Percentiles rank a stretch among this genome's conserved stretches.
phyloP scores from a whole-genome alignment of 345 rosid species.

The Punica granatum region DNA sequence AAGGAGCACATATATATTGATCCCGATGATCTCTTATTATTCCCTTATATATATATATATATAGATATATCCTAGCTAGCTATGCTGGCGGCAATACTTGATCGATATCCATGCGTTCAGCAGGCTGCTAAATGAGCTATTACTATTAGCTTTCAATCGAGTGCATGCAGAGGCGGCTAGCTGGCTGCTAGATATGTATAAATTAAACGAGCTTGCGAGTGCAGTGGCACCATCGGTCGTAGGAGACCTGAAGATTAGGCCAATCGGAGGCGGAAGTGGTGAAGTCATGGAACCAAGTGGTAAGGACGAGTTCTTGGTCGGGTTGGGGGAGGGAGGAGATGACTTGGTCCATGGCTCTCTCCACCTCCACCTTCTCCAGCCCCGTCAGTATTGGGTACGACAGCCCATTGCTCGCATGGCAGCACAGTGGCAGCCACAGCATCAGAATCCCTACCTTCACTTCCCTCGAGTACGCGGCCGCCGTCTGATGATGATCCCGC shows the following conservation, averaged over 20 bases:
- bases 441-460: constrained; percentile 58
- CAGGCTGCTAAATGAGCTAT: no score
- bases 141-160: no score
- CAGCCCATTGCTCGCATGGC: constrained; percentile 53
- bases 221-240: constrained; percentile 68
- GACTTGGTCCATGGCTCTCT: constrained; percentile 54
- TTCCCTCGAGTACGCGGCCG: constrained; percentile 24
- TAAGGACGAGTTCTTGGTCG: constrained; percentile 65
- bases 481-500: constrained; percentile 17
- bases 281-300: constrained; percentile 66
- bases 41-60: no score
- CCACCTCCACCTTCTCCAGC: constrained; percentile 50
- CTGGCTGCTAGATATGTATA: no score
- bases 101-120: no score
- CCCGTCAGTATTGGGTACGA: constrained; percentile 46
- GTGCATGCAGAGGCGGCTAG: not conserved
- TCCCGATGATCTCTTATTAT: no score
- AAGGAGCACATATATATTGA: no score
- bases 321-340: constrained; percentile 40
- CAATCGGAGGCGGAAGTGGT: constrained; percentile 54
- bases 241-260: constrained; percentile 56
- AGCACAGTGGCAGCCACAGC: constrained; percentile 55
- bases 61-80: no score
- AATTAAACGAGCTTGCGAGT: constrained; percentile 36
- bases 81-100: no score